These are phyloP conservation scores for Leptosphaerulina australis DNA, from an alignment of 2,329 filamentous ascomycete genomes.

Conservation along the genomic window DNA sequence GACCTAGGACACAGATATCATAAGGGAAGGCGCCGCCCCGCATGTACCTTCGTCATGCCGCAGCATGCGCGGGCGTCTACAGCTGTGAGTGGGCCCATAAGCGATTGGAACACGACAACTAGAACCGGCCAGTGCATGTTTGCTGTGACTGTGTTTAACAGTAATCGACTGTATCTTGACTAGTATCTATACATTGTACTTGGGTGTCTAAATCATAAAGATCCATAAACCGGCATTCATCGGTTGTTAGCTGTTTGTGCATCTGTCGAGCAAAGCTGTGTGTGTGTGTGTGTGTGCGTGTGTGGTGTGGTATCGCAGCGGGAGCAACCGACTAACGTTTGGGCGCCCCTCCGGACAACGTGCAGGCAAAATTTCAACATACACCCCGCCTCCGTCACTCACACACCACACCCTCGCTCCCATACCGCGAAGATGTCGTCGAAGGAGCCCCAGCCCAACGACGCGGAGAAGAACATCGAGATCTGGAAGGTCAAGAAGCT, in stretches of 20 bases:
- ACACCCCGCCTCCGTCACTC: constrained; percentile 25
- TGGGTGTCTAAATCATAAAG: not conserved
- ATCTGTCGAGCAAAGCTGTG: not conserved
- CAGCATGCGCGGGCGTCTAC: constrained; percentile 9
- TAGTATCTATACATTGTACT: not conserved
- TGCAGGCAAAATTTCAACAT: constrained; percentile 17
- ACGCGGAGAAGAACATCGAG: constrained; percentile 96
- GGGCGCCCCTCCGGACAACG: constrained; percentile 8
- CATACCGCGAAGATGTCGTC: constrained; percentile 45
- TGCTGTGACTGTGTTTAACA: constrained; percentile 7
- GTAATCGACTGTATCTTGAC: constrained; percentile 6
- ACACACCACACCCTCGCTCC: constrained; percentile 15
- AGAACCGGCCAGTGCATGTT: not conserved
- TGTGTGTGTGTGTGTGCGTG: not conserved
- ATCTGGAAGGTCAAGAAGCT: constrained; percentile 99
- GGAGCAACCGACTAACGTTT: constrained; percentile 1
- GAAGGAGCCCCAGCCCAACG: constrained; percentile 68
- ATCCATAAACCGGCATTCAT: not conserved
- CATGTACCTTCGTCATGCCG: constrained; percentile 14
- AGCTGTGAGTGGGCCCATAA: constrained; percentile 26
- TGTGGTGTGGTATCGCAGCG: constrained; percentile 5
- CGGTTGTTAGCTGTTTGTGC: not conserved
- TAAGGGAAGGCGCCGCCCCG: constrained; percentile 15
- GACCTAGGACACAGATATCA: constrained; percentile 1
- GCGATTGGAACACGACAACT: constrained; percentile 17